Evolutionary conservation across 2,329 filamentous ascomycete genomes (phyloP), one percentile per base, ranked within the genome.

Genomic region (Aspergillus puulaauensis): DNA sequence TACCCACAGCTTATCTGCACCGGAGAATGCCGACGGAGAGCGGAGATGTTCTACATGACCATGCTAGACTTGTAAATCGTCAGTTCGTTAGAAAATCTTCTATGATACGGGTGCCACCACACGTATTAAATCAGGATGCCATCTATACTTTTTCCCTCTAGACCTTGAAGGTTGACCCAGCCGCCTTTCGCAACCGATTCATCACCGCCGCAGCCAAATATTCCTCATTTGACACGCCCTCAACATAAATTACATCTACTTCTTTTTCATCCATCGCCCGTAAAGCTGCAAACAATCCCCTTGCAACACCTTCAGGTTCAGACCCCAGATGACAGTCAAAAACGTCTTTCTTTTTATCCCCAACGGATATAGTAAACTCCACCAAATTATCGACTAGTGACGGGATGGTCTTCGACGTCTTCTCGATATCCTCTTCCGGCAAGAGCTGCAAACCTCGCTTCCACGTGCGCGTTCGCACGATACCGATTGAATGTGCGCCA

Each of bases 191-290:
- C 57, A 93, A 80, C 64, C 90, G 82, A 69, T 93, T 93, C 89
- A 93, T 93, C 64, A 93, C 87, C 23, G 90, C 95, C 23, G 91
- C 90, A 19, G 92, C 91, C 65, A 95, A 88, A 70, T 95, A 90
- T 33, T 89, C 87, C 58, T 89, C 66, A 54, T 90, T 89, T 19
- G 79, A 75, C 57, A 97, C 90, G 2, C 93, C 93, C 73, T 99
- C 95, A 11, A 98, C 91, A 65, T 93, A 90, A 52, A 99, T 97
- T 19, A 89, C 81, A 70, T 95, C 87, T 4, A 91, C 91, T 31
- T 86, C 84, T 61, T 86, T 82, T 67, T 87, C 85, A 73, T 99
- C 95, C 61, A 99, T 82, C 65, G 93, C 90, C 53, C 95, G 83
- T 54, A 99, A 79, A 2, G 91, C 90, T 12, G 91, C 90, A 72